Base-by-base conservation (phyloP, 1,284 basidiomycete species). In the Taiwanofungus camphoratus region DNA sequence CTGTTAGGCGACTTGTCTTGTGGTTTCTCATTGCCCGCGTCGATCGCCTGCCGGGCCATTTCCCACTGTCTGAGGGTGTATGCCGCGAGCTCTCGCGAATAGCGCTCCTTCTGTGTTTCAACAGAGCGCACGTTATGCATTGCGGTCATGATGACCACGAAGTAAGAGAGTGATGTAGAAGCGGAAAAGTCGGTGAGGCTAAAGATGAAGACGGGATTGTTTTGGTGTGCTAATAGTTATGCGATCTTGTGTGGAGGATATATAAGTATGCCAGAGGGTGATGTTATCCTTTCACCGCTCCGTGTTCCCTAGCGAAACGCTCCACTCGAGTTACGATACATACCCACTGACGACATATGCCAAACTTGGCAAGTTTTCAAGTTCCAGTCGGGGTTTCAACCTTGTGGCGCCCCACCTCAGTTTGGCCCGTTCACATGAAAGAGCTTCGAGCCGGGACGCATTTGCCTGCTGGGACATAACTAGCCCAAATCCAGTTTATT, bases 11-110 rank as follows among this genome's bases (percentile, higher is more conserved):
- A 38, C 44, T 50, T 42, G 6, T 50, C 47, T 11, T 42, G 18
- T 15, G 39, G 29, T 29, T 37, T 29, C 20, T 45, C 42, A 9
- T 42, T 37, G 36, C 39, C 50, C 19, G 33, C 43, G 31, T 66
- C 58, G 36, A 59, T 48, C 3, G 52, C 39, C 33, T 58, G 55
- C 55, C 63, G 58, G 21, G 60, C 62, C 15, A 53, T 32, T 39
- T 73, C 68, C 71, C 74, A 79, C 54, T 82, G 79, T 35, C 67
- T 68, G 31, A 72, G 62, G 4, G 79, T 83, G 56, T 81, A 70
- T 3, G 67, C 75, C 0, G 74, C 76, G n/a, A 83, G 62, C 53
- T 80, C 71, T 35, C 65, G 67, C 4, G 79, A 71, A 52, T 83
- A 82, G 22, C 63, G 64, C 21, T 63, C 63, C 55, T 74, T 79